phyloP scores from a whole-genome alignment of 2,329 filamentous ascomycete genomes.

The Aspergillus clavatus region DNA sequence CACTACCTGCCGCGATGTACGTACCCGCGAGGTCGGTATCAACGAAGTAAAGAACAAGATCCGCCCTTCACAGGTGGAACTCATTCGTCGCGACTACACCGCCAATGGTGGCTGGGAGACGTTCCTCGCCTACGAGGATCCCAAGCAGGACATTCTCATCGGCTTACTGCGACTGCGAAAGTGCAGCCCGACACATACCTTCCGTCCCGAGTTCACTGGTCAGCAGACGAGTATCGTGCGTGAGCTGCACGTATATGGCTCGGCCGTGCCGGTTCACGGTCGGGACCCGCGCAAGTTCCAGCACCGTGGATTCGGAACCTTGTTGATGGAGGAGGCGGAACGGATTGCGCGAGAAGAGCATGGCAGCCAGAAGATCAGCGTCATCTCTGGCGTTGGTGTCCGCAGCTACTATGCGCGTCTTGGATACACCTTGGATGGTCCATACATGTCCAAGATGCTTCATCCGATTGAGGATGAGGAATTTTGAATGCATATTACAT shows the following conservation, averaged over 20 bases:
- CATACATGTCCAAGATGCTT: slow-evolving; percentile 61
- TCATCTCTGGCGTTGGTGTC: slow-evolving; percentile 97
- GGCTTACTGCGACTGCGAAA: slow-evolving; percentile 83
- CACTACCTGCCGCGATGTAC: slow-evolving; percentile 91
- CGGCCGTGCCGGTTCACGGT: slow-evolving; percentile 93
- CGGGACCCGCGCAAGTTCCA: slow-evolving; percentile 95
- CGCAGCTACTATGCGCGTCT: slow-evolving; percentile 91
- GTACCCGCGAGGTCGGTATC: slow-evolving; percentile 93
- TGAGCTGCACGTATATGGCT: slow-evolving; percentile 94
- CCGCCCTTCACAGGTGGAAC: slow-evolving; percentile 88
- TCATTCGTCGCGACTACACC: slow-evolving; percentile 86
- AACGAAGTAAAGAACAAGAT: slow-evolving; percentile 99
- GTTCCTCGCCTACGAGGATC: slow-evolving; percentile 95
- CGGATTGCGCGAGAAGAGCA: slow-evolving; percentile 92
- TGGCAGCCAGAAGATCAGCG: slow-evolving; percentile 86
- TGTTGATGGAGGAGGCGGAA: slow-evolving; percentile 97
- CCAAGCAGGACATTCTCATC: slow-evolving; percentile 96
- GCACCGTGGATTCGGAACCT: slow-evolving; percentile 92
- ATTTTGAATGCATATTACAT: slow-evolving; percentile 7
- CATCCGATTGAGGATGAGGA: slow-evolving; percentile 39
- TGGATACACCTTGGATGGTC: slow-evolving; percentile 89
- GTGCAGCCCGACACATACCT: slow-evolving; percentile 88
- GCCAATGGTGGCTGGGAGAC: slow-evolving; percentile 99
- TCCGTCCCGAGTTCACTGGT: slow-evolving; percentile 75
- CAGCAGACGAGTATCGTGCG: slow-evolving; percentile 90